Percentiles rank a stretch among this genome's conserved stretches.
Evolutionary conservation across 2,329 filamentous ascomycete genomes (phyloP).

Genomic region (Aspergillus flavus): DNA sequence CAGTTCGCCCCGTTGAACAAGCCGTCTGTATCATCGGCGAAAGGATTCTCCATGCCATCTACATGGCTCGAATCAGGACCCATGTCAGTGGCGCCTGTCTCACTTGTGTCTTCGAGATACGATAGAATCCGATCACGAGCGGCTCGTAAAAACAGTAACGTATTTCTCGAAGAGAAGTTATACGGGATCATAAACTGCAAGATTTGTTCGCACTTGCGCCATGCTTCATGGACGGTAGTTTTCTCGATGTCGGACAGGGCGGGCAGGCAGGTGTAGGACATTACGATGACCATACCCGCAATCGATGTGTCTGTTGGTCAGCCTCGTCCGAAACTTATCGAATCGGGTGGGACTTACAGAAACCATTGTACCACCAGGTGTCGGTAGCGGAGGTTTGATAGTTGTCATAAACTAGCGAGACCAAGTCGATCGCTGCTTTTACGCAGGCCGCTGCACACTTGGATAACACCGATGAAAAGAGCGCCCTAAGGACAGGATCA

Average conservation of each 20-base stretch:
- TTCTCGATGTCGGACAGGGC: constrained; percentile 24
- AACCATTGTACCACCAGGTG: constrained; percentile 45
- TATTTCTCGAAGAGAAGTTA: constrained; percentile 33
- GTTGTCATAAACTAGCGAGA: constrained; percentile 33
- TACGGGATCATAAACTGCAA: constrained; percentile 31
- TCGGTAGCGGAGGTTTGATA: constrained; percentile 30
- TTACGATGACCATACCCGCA: constrained; percentile 34
- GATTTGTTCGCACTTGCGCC: constrained; percentile 32
- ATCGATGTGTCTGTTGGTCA: constrained; percentile 32
- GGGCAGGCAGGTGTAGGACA: constrained; percentile 29
- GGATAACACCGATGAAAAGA: constrained; percentile 29
- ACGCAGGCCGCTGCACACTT: constrained; percentile 38
- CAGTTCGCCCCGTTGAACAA: background rate
- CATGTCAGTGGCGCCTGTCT: background rate
- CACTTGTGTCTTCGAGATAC: background rate
- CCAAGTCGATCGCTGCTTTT: constrained; percentile 32
- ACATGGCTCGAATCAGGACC: background rate
- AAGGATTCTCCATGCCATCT: background rate
- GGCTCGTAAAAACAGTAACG: constrained; percentile 31
- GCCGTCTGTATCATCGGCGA: background rate
- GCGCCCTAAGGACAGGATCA: constrained; percentile 6
- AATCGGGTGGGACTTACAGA: constrained; percentile 32
- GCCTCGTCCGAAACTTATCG: background rate
- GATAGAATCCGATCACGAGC: constrained; percentile 9
- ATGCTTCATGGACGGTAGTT: constrained; percentile 23